Evolutionary conservation across 2,329 filamentous ascomycete genomes (phyloP), one percentile per base, ranked within the genome.

Genomic region (Paraconiothyrium sp.): DNA sequence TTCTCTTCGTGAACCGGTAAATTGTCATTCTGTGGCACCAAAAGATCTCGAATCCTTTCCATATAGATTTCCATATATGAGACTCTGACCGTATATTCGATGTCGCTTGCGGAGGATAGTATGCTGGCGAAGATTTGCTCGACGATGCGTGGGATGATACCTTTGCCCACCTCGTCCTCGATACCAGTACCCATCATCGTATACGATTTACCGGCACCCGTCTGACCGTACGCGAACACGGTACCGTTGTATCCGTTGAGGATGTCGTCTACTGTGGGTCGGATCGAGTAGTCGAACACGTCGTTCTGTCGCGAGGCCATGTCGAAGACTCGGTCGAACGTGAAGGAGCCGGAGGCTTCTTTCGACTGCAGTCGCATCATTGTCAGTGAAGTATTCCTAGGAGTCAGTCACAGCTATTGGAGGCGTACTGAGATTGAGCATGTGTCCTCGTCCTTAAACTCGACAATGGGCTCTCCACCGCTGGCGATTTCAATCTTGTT

Each of bases 31-130:
- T 94, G 91, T 11, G 95, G 95, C 27, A 91, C 89, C 66, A 99
- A 84, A 74, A 99, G 82, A 88, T 99, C 95, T 73, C 94, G 89
- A 78, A 99, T 98, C 71, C 92, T 89, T 83, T 99, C 95, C 95
- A 98, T 99, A 84, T 99, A 99, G 67, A 99, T 98, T 81, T 99
- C 95, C 94, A 99, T 97, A 81, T 98, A 98, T 80, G 93, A 97
- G 76, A 98, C 94, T 59, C 94, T 89, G 57, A 99, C 94, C n/a
- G 94, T 98, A 80, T 98, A 98, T 81, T 98, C 95, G 78, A 98
- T 97, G 69, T 92, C 97, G 72, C 90, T 90, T 47, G 94, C 92
- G 72, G 93, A 97, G 24, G 92, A 89, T 81, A 97, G 86, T 79
- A 98, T 98, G 81, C 92, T 97, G 71, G 92, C 90, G 78, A 98